phyloP scores from a whole-genome alignment of 352 stramenopile genomes.

The Stramenopiles sp. region DNA sequence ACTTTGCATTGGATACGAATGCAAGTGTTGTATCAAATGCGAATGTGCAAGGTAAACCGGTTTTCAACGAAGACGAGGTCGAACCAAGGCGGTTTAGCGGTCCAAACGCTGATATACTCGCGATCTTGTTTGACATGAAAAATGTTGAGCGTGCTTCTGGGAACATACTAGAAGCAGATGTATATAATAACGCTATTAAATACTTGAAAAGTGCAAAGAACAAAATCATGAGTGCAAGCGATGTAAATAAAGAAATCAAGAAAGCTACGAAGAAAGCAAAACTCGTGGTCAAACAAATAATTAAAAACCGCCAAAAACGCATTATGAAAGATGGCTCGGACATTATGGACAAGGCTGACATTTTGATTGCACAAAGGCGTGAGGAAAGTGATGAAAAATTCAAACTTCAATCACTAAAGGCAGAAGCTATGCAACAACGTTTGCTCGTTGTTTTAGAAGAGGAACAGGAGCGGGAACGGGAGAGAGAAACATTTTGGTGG shows the following conservation, averaged over 20 bases:
- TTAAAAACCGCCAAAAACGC: background rate
- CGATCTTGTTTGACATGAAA: background rate
- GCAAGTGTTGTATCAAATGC: too few relatives aligned
- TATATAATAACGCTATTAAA: background rate
- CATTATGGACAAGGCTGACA: background rate
- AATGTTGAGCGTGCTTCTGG: background rate
- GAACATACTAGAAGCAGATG: background rate
- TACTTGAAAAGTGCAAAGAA: background rate
- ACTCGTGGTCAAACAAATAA: background rate
- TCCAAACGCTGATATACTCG: background rate
- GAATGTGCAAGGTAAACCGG: background rate
- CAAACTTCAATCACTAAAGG: background rate
- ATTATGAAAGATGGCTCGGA: background rate
- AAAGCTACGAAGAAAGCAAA: background rate
- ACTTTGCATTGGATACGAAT: too few relatives aligned
- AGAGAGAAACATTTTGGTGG: background rate
- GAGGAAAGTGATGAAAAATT: background rate
- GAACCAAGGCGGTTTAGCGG: background rate
- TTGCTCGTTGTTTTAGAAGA: background rate
- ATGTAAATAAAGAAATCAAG: background rate
- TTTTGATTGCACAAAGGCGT: background rate
- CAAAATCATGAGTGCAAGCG: background rate
- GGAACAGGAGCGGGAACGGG: background rate
- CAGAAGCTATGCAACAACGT: background rate
- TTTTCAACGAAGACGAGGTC: background rate